Percentiles rank a stretch among this genome's conserved stretches.
Evolutionary conservation across 306 rosid genomes (phyloP).

Genomic region (Castanea sativa): DNA sequence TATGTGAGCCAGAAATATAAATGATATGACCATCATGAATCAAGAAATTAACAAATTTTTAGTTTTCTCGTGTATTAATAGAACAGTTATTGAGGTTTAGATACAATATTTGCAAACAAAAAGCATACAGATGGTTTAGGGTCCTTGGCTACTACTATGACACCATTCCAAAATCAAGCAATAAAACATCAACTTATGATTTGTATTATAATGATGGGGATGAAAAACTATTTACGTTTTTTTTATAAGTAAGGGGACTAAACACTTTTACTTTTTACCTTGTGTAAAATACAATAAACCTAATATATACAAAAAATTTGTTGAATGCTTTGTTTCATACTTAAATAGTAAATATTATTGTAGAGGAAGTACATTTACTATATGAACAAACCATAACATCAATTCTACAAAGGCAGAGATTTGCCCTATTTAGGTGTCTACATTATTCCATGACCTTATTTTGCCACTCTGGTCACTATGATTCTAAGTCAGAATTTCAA

Average conservation of each 20-base stretch:
- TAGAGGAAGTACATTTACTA: not conserved
- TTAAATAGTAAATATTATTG: not conserved
- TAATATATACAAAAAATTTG: no score
- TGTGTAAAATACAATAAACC: not conserved
- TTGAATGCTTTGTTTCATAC: not conserved
- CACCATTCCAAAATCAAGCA: not conserved
- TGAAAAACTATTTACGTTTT: not conserved
- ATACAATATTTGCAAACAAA: not conserved
- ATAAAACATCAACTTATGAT: not conserved
- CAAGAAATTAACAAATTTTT: not conserved
- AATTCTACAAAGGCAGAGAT: not conserved
- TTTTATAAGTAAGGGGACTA: not conserved
- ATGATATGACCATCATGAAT: constrained; percentile 7
- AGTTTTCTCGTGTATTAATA: not conserved
- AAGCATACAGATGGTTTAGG: not conserved
- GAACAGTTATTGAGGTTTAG: not conserved
- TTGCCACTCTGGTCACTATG: no score
- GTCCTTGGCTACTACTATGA: not conserved
- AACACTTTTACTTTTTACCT: not conserved
- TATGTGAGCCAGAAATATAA: constrained; percentile 5
- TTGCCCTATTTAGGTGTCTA: not conserved
- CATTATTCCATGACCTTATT: no score
- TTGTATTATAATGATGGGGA: not conserved
- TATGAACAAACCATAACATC: not conserved
- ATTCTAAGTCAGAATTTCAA: no score